phyloP scores from a whole-genome alignment of 176 grass and related monocot genomes.

The Triticum monococcum region DNA sequence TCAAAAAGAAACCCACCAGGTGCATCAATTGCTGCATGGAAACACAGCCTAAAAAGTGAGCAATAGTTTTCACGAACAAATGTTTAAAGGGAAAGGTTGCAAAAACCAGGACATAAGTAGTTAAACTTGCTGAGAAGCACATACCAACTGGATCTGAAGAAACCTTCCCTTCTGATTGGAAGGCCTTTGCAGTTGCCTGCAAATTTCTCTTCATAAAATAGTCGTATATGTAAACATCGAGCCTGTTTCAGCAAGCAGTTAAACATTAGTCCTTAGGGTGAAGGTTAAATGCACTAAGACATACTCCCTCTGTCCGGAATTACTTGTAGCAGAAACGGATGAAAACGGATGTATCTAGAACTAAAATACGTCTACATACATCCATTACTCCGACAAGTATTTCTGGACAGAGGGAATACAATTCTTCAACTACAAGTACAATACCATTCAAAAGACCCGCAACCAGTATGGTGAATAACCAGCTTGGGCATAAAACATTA shows the following conservation, averaged over 20 bases:
- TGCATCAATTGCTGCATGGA: slow-evolving; percentile 87
- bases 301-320: neutral
- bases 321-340: too few species aligned
- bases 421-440: slow-evolving; percentile 11
- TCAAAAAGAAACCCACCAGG: slow-evolving; percentile 99
- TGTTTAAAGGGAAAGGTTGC: neutral
- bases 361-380: too few species aligned
- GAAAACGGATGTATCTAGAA: too few species aligned
- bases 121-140: slow-evolving; percentile 28
- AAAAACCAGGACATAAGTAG: slow-evolving; percentile 11
- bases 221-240: slow-evolving; percentile 99
- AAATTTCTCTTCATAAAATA: slow-evolving; percentile 99
- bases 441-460: neutral
- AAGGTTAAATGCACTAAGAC: neutral
- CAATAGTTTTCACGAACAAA: neutral
- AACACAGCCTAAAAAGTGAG: slow-evolving; percentile 12
- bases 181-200: slow-evolving; percentile 95
- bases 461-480: slow-evolving; percentile 8
- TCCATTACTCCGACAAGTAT: too few species aligned
- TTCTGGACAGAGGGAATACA: neutral
- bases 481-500: neutral
- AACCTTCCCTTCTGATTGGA: slow-evolving; percentile 99
- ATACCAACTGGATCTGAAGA: slow-evolving; percentile 99
- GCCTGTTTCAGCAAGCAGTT: slow-evolving; percentile 59
- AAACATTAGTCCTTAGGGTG: slow-evolving; percentile 15